A percentile compares a stretch with the other conserved stretches of the same genome.
Evolutionary conservation across 2,329 filamentous ascomycete genomes (phyloP).

Genomic region (Daldinia eschscholtzii): DNA sequence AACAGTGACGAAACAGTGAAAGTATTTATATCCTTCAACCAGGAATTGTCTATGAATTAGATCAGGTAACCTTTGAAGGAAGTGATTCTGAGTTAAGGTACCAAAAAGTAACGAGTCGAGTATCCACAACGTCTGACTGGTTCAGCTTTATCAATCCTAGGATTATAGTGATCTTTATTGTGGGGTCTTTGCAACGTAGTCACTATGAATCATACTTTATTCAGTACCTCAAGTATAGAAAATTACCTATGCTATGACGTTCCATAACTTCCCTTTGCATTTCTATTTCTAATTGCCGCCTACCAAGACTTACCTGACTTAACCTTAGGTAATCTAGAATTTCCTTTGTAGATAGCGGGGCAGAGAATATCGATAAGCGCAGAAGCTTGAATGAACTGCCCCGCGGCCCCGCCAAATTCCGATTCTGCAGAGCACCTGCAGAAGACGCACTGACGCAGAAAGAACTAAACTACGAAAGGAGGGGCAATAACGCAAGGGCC

Average conservation of each 20-base stretch:
- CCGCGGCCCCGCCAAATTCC: slow-evolving; percentile 24
- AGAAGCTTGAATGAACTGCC: background rate
- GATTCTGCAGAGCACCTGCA: background rate
- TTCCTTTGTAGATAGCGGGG: slow-evolving; percentile 27
- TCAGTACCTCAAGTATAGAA: background rate
- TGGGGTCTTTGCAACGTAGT: slow-evolving; percentile 3
- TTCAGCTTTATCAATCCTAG: background rate
- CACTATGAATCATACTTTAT: slow-evolving; percentile 11
- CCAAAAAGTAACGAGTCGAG: background rate
- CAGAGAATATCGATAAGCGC: slow-evolving; percentile 38
- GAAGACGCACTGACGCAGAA: background rate
- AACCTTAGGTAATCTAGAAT: background rate
- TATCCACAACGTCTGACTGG: background rate
- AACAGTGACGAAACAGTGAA: background rate
- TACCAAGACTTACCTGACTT: background rate
- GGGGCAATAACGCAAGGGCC: slow-evolving; percentile 28
- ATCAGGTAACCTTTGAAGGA: background rate
- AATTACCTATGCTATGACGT: too few relatives aligned
- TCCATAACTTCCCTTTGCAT: too few relatives aligned
- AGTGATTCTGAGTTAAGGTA: background rate
- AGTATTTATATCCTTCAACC: background rate
- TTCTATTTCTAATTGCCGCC: too few relatives aligned
- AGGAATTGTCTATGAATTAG: background rate
- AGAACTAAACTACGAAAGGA: slow-evolving; percentile 22
- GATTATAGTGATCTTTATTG: slow-evolving; percentile 5